Evolutionary conservation across 2,329 filamentous ascomycete genomes (phyloP), one percentile per base, ranked within the genome.

Genomic region (Diaporthe sp.): DNA sequence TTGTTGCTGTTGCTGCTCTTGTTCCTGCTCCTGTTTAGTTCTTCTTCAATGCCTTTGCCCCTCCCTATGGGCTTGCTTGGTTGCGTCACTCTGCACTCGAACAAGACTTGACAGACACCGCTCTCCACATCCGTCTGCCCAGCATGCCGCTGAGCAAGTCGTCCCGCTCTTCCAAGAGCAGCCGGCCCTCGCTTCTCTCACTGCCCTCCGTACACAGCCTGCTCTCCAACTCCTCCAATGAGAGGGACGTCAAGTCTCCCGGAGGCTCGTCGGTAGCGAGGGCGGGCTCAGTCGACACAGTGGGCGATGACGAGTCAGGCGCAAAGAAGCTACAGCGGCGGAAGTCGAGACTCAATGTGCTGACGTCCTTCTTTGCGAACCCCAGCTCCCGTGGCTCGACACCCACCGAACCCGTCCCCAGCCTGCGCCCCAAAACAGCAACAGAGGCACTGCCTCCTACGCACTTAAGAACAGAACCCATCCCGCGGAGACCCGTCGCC

Each of bases 71-170:
- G 65, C 34, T 25, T 55, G 49, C 34, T 22, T 70, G 65, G n/a
- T 44, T 42, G 51, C 62, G 46, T 67, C 22, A 34, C 60, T 57
- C 51, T 62, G 61, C 71, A 42, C 34, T 65, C 49, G 25, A 44
- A 53, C 46, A 65, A 57, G 58, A 55, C 72, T 51, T 62, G 57
- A 70, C 42, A 44, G 67, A 55, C 37, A 46, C 51, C 34, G n/a
- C 57, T 49, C 55, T 19, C 65, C 53, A 61, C 31, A 55, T 6
- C 61, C 17, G 17, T n/a, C 13, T 65, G 67, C 73, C 75, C 75
- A 77, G 55, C 71, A 78, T 78, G 77, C 73, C 73, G 62, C 75
- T 73, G 44, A 78, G 76, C 76, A 78, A 76, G 75, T 78, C 74
- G 31, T 76, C 73, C 51, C 75, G 62, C 62, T 76, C 72, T 22